phyloP scores from a whole-genome alignment of 2,329 filamentous ascomycete genomes.

The Pseudonectria foliicola region DNA sequence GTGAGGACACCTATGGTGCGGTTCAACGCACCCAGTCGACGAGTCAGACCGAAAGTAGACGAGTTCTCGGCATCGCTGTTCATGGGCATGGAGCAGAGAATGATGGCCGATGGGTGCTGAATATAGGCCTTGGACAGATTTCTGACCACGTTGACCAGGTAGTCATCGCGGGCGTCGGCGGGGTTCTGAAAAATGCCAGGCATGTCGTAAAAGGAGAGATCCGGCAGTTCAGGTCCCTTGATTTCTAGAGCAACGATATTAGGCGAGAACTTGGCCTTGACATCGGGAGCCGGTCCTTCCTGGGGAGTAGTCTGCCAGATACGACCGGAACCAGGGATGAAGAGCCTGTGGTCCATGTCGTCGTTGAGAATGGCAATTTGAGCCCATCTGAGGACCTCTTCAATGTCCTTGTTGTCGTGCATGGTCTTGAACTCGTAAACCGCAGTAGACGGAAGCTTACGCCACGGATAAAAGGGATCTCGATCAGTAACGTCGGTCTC shows the following conservation, averaged over 20 bases:
- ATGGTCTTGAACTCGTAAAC: slow-evolving; percentile 58
- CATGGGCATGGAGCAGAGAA: slow-evolving; percentile 72
- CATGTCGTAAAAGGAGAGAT: slow-evolving; percentile 77
- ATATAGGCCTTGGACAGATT: slow-evolving; percentile 68
- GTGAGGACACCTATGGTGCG: slow-evolving; percentile 73
- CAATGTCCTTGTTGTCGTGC: slow-evolving; percentile 53
- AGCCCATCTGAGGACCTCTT: slow-evolving; percentile 62
- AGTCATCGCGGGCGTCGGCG: slow-evolving; percentile 55
- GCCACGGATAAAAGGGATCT: slow-evolving; percentile 61
- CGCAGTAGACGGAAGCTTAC: slow-evolving; percentile 35
- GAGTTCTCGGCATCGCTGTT: slow-evolving; percentile 73
- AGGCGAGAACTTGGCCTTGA: slow-evolving; percentile 66
- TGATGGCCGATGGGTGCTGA: slow-evolving; percentile 59
- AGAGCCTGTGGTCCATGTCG: slow-evolving; percentile 41
- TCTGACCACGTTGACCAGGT: slow-evolving; percentile 64
- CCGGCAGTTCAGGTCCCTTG: slow-evolving; percentile 60
- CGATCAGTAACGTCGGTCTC: slow-evolving; percentile 40
- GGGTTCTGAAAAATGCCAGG: slow-evolving; percentile 74
- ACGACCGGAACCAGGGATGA: slow-evolving; percentile 43
- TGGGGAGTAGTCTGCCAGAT: slow-evolving; percentile 29
- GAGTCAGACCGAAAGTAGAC: slow-evolving; percentile 58
- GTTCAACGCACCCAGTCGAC: slow-evolving; percentile 45
- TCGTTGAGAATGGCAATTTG: slow-evolving; percentile 74
- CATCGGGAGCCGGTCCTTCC: slow-evolving; percentile 31
- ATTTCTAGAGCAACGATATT: slow-evolving; percentile 76